Percentiles rank a stretch among this genome's conserved stretches.
These are phyloP conservation scores for Abeoforma whisleri DNA, from an alignment of 78 protist species.

Conservation along the genomic window DNA sequence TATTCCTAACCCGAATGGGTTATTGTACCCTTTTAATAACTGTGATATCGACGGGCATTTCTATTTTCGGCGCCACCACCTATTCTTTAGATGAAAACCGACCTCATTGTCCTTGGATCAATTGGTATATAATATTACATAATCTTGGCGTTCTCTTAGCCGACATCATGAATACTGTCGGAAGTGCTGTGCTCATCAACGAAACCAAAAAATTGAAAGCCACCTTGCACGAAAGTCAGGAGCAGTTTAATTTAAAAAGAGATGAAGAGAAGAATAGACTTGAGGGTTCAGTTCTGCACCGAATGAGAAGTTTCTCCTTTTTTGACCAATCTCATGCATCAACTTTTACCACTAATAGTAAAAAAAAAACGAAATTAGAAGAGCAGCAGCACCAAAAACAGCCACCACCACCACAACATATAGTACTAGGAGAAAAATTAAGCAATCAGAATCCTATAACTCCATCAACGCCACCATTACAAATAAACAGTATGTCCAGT, in stretches of 20 bases:
- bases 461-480: not conserved
- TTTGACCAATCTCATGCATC: not conserved
- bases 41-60: not conserved
- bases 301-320: not conserved
- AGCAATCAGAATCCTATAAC: no score
- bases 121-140: not conserved
- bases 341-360: not conserved
- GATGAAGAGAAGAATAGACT: not conserved
- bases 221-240: not conserved
- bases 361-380: no score
- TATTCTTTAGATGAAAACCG: not conserved
- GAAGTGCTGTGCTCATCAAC: not conserved
- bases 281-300: not conserved
- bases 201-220: not conserved
- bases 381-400: not conserved
- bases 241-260: not conserved
- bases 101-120: not conserved
- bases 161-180: not conserved
- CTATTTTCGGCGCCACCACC: not conserved
- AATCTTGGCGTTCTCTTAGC: not conserved
- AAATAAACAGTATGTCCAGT: not conserved
- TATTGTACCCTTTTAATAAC: not conserved
- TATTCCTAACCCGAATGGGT: not conserved
- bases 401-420: not conserved
- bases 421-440: no score